Evolutionary conservation across 495 filamentous ascomycete species (phyloP).

Genomic region (Annulohypoxylon moriforme): DNA sequence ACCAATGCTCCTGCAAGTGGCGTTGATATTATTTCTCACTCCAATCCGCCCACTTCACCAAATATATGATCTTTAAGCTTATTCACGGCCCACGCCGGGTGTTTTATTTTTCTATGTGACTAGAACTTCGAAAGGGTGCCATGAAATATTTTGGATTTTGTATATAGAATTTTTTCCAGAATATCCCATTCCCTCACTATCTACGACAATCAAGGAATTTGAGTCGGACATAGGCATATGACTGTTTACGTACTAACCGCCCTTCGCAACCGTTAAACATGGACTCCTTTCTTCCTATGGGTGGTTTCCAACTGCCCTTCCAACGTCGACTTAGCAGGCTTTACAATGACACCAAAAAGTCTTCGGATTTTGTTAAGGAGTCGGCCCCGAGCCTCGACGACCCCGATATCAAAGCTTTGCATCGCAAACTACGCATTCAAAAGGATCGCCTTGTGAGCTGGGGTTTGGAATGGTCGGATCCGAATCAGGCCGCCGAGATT

Average conservation of each 20-base stretch:
- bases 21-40: background rate
- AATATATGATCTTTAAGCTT: slow-evolving; percentile 6
- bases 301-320: slow-evolving; percentile 62
- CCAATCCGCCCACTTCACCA: background rate
- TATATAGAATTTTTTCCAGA: background rate
- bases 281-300: slow-evolving; percentile 60
- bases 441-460: slow-evolving; percentile 84
- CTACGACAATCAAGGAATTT: background rate
- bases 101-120: slow-evolving; percentile 1
- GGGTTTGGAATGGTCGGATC: slow-evolving; percentile 91
- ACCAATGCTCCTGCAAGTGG: slow-evolving; percentile 5
- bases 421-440: slow-evolving; percentile 71
- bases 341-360: slow-evolving; percentile 92
- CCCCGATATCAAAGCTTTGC: slow-evolving; percentile 65
- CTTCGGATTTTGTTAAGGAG: slow-evolving; percentile 83
- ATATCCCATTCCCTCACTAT: background rate
- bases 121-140: background rate
- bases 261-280: slow-evolving; percentile 44
- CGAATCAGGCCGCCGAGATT: slow-evolving; percentile 75
- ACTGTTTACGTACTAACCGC: background rate
- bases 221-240: background rate
- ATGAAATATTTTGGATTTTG: background rate
- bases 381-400: slow-evolving; percentile 68
- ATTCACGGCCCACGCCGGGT: background rate
- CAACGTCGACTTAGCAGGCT: slow-evolving; percentile 84